A percentile compares a stretch with the other conserved stretches of the same genome.
Conservation (phyloP, 2,329 filamentous ascomycete genomes). For the Arthrobotrys iridis region DNA sequence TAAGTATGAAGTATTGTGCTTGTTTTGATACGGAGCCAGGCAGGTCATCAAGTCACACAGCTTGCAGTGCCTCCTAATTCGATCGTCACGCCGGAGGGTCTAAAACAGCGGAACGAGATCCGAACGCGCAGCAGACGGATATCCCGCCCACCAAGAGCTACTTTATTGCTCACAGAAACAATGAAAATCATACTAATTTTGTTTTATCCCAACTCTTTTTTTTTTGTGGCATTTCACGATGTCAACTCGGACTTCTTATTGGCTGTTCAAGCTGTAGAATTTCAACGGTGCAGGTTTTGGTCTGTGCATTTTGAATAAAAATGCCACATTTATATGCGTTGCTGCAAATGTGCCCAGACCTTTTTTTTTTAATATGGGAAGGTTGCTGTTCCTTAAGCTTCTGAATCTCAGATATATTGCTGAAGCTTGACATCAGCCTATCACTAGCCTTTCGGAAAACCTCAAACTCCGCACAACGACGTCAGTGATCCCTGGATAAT, state of each 20-base stretch:
- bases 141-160: conserved; percentile 2
- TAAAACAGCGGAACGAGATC: conserved; percentile 23
- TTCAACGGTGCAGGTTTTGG: too few species aligned
- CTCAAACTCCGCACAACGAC: conserved; percentile 41
- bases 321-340: conserved; percentile 42
- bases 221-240: not conserved
- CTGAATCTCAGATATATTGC: conserved; percentile 15
- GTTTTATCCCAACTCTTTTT: not conserved
- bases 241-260: not conserved
- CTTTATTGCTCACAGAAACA: not conserved
- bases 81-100: conserved; percentile 17
- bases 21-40: too few species aligned
- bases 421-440: conserved; percentile 14
- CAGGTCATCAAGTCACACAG: not conserved
- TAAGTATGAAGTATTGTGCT: too few species aligned
- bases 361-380: conserved; percentile 1
- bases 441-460: conserved; percentile 19
- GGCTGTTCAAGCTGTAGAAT: too few species aligned
- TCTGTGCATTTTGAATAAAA: conserved; percentile 14
- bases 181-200: not conserved
- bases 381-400: conserved; percentile 2
- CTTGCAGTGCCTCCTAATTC: conserved; percentile 6
- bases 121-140: conserved; percentile 16
- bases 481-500: conserved; percentile 33
- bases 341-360: not conserved